A percentile compares a stretch with the other conserved stretches of the same genome.
These are phyloP conservation scores for bread wheat (Triticum aestivum) DNA, from an alignment of 176 grass and related monocot genomes.

Conservation along the genomic window IWGSC_CS_RefSeq_v2.1 NC_057797.1:21090962-21091461, in stretches of 20 bases:
- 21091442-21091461: neutral
- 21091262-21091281: neutral
- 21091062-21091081: too few species aligned
- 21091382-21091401: neutral
- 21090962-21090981: too few species aligned
- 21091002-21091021: too few species aligned
- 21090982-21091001: too few species aligned
- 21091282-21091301: neutral
- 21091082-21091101: too few species aligned
- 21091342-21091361: neutral
- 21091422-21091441: neutral
- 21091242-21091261: neutral
- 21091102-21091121: too few species aligned
- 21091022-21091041: too few species aligned
- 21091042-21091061: too few species aligned
- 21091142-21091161: neutral
- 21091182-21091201: neutral
- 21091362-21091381: neutral
- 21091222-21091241: neutral
- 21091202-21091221: too few species aligned
- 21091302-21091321: neutral
- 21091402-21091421: neutral
- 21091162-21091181: neutral
- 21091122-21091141: too few species aligned
- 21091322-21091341: neutral